Evolutionary conservation across 2,329 filamentous ascomycete genomes (phyloP).

Genomic region (Cladosporium sp.): DNA sequence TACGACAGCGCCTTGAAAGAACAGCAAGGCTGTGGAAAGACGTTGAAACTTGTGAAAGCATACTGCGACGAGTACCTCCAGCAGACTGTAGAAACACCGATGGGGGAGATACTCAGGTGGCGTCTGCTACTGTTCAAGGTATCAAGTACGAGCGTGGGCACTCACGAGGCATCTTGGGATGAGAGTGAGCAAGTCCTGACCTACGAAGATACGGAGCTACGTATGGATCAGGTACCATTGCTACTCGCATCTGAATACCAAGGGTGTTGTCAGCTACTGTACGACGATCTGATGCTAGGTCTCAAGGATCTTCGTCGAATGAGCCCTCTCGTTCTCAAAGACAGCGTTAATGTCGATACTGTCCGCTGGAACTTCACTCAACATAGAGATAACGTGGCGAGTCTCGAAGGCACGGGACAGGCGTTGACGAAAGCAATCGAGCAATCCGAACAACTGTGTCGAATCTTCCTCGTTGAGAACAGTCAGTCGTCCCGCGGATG

Average conservation of each 20-base stretch:
- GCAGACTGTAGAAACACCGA: conserved; percentile 14
- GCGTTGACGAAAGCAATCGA: neutral
- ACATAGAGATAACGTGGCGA: conserved; percentile 5
- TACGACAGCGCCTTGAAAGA: conserved; percentile 12
- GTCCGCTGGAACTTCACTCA: conserved; percentile 12
- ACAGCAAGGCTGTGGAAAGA: conserved; percentile 6
- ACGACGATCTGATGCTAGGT: conserved; percentile 12
- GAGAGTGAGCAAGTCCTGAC: conserved; percentile 10
- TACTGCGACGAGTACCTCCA: conserved; percentile 9
- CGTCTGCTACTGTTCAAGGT: conserved; percentile 14
- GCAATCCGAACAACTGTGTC: neutral
- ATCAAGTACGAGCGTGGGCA: conserved; percentile 11
- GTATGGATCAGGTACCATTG: conserved; percentile 13
- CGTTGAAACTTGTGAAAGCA: conserved; percentile 7
- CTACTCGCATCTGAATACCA: conserved; percentile 12
- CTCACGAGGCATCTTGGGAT: conserved; percentile 10
- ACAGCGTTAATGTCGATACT: conserved; percentile 12
- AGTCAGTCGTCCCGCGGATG: neutral
- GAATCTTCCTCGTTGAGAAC: neutral
- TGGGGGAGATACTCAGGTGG: conserved; percentile 15
- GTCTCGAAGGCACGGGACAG: neutral
- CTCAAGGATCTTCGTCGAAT: conserved; percentile 3
- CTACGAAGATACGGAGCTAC: conserved; percentile 12
- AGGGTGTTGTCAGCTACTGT: conserved; percentile 4
- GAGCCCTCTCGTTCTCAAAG: neutral